Conservation (phyloP, 2,329 filamentous ascomycete species). For the Ceratocystis cacaofunesta region DNA sequence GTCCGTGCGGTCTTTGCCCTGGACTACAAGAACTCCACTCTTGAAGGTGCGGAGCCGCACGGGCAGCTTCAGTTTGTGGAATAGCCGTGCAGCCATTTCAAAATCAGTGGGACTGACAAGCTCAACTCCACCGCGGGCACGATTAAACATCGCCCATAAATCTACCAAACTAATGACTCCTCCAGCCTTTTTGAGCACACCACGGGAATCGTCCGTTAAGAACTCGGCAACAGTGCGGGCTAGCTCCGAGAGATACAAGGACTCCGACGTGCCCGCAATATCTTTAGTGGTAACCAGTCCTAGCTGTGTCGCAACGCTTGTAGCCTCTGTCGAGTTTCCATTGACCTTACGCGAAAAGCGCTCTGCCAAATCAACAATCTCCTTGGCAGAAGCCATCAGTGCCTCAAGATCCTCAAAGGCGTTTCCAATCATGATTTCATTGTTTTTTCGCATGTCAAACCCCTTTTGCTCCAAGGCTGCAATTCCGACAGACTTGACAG, state of each 20-base stretch:
- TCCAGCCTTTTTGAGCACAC: slow-evolving; percentile 62
- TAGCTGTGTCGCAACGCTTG: slow-evolving; percentile 46
- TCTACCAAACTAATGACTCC: slow-evolving; percentile 84
- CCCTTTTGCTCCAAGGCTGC: slow-evolving; percentile 81
- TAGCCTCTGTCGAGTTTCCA: slow-evolving; percentile 56
- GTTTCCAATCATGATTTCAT: slow-evolving; percentile 79
- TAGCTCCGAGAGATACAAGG: slow-evolving; percentile 77
- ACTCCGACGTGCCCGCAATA: slow-evolving; percentile 68
- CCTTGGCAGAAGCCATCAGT: slow-evolving; percentile 92
- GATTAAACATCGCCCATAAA: slow-evolving; percentile 88
- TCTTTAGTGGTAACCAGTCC: slow-evolving; percentile 91
- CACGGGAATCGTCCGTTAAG: slow-evolving; percentile 67
- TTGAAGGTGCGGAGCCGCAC: slow-evolving; percentile 79
- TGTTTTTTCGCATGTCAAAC: slow-evolving; percentile 74
- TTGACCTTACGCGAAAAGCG: slow-evolving; percentile 59
- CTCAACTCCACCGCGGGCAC: slow-evolving; percentile 82
- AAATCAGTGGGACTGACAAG: slow-evolving; percentile 86
- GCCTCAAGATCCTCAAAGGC: slow-evolving; percentile 95
- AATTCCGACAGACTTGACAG: slow-evolving; percentile 61
- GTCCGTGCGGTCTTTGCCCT: slow-evolving; percentile 75
- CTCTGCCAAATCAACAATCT: slow-evolving; percentile 86
- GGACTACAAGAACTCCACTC: slow-evolving; percentile 87
- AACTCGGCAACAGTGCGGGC: slow-evolving; percentile 78
- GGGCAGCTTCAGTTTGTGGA: slow-evolving; percentile 76
- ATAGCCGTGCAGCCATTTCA: slow-evolving; percentile 72